Evolutionary conservation across 768 basidiomycete genomes (phyloP), one percentile per base, ranked within the genome.

Genomic region (Mycena kentingensis): DNA sequence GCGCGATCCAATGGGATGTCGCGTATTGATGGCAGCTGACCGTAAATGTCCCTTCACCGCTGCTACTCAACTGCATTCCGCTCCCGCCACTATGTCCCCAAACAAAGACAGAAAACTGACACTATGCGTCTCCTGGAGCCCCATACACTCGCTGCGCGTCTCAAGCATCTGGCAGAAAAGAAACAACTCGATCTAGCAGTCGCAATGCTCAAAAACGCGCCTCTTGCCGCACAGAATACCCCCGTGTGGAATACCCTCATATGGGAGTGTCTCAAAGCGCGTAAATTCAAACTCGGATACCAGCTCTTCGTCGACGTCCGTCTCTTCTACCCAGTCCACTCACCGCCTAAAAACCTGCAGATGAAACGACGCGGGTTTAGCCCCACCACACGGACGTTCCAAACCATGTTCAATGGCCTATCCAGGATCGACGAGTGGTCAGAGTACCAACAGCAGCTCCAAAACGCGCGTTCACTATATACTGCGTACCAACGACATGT

Each of bases 361-460:
- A 90, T 93, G 90, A 93, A 90, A 68, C 80, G 90, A 28, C 81
- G 92, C 37, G 88, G 88, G 1, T 85, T 90, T 63, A 76, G 76
- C 39, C 89, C 92, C 22, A 84, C 77, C 37, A 67, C 75, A 6
- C 71, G 82, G 51, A 91, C 91, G 2, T 93, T 80, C 60, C 75
- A 79, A 38, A 88, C 87, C 21, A 72, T 93, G 68, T 76, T 93
- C 66, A 76, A 67, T 37, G 89, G 88, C 5, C 74, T 87, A 36
- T 74, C 79, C 2, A 74, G 74, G 25, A 80, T 90, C 25, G 75
- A 83, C 15, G 67, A 84, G 58, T 92, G 89, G 88, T 56, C 70
- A 0, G 62, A 57, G 19, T 75, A 80, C 61, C 62, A 79, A 18
- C 83, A 84, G 61, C 88, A 89, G 60, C 77, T 90, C 46, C 69